A percentile compares a stretch with the other conserved stretches of the same genome.
Evolutionary conservation across 1,284 basidiomycete genomes (phyloP).

Genomic region (Trametes polyzona): DNA sequence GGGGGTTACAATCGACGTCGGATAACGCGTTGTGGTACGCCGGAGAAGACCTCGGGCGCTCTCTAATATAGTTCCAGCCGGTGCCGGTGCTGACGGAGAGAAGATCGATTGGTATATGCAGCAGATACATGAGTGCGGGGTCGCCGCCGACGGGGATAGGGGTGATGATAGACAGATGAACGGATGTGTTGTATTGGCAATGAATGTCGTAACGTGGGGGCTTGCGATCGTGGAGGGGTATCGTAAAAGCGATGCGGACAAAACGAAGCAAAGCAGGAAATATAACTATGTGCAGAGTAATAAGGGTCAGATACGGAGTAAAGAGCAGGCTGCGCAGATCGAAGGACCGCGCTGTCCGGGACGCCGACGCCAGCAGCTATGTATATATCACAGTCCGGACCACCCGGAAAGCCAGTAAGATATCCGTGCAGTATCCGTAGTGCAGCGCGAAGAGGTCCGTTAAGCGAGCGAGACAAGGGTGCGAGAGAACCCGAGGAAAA

Average conservation of each 20-base stretch:
- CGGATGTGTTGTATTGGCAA: too few species aligned
- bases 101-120: neutral
- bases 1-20: too few species aligned
- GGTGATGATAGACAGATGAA: neutral
- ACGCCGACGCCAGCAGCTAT: neutral
- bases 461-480: neutral
- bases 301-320: neutral
- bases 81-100: too few species aligned
- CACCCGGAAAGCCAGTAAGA: neutral
- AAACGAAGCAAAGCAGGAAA: neutral
- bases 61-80: too few species aligned
- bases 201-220: neutral
- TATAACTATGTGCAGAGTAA: slow-evolving; percentile 1
- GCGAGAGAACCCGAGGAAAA: neutral
- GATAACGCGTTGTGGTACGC: too few species aligned
- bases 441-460: neutral
- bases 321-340: neutral
- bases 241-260: neutral
- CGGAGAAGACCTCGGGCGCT: too few species aligned
- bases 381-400: slow-evolving; percentile 1
- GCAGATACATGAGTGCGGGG: neutral
- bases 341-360: neutral
- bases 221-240: neutral
- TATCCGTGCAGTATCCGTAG: neutral
- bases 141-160: neutral